Percentiles rank a stretch among this genome's conserved stretches.
phyloP scores from a whole-genome alignment of 108 stramenopile species.

The Cylindrotheca closterium region DNA sequence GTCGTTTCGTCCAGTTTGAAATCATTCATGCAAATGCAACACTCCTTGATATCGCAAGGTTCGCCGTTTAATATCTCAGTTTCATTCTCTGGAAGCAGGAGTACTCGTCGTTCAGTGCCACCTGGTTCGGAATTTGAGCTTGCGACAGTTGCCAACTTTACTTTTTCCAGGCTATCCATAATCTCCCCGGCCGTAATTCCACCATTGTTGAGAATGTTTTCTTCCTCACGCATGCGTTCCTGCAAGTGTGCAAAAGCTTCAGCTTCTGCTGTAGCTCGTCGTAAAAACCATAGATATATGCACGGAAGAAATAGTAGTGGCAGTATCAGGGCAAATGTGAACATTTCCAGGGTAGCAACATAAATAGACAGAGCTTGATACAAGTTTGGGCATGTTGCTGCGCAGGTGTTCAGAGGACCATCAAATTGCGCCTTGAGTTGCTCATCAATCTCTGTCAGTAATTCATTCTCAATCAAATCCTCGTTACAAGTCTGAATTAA shows the following conservation, averaged over 20 bases:
- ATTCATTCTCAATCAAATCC: conserved; percentile 28
- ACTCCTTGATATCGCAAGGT: conserved; percentile 47
- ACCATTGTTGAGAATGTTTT: conserved; percentile 33
- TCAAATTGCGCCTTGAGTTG: background rate
- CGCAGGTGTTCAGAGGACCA: conserved; percentile 38
- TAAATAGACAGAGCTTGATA: conserved; percentile 45
- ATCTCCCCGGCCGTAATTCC: conserved; percentile 41
- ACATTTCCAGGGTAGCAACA: conserved; percentile 48
- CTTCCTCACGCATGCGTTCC: conserved; percentile 50
- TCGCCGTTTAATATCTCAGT: background rate
- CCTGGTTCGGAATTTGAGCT: background rate
- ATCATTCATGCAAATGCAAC: conserved; percentile 74
- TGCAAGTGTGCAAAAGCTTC: conserved; percentile 50
- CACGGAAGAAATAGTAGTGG: conserved; percentile 69
- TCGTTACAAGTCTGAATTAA: conserved; percentile 52
- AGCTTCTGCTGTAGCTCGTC: conserved; percentile 43
- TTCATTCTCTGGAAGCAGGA: conserved; percentile 2
- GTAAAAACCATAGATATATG: conserved; percentile 63
- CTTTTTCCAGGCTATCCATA: conserved; percentile 46
- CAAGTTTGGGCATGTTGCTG: conserved; percentile 54
- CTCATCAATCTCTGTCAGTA: conserved; percentile 3
- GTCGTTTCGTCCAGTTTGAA: conserved; percentile 25
- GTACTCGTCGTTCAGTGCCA: conserved; percentile 1
- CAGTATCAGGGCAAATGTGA: conserved; percentile 58
- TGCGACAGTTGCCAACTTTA: conserved; percentile 31